These are phyloP conservation scores for Sclerotinia nivalis DNA, from an alignment of 2,329 filamentous ascomycete species.

Conservation along the genomic window DNA sequence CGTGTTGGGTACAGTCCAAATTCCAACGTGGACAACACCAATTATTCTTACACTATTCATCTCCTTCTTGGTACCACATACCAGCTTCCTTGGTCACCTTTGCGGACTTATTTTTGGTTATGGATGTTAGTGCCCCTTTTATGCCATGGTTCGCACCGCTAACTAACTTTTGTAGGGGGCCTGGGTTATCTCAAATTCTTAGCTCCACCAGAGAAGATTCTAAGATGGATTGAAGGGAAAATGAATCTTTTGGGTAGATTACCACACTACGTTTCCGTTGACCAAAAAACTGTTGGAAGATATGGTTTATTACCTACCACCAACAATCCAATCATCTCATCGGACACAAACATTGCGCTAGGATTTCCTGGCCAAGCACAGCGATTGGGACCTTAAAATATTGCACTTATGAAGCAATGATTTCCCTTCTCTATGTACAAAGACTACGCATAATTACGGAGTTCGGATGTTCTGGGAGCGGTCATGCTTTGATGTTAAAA, in stretches of 20 bases:
- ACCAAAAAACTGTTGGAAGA: constrained; percentile 92
- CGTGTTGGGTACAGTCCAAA: constrained; percentile 60
- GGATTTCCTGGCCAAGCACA: constrained; percentile 63
- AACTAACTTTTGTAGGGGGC: constrained; percentile 58
- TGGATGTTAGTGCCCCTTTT: constrained; percentile 60
- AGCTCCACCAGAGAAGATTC: constrained; percentile 81
- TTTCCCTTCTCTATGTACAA: constrained; percentile 14
- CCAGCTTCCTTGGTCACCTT: constrained; percentile 83
- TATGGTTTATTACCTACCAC: constrained; percentile 81
- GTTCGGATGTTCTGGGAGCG: constrained; percentile 18
- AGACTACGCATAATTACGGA: constrained; percentile 20
- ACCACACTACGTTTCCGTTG: constrained; percentile 90
- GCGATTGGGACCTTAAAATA: constrained; percentile 64
- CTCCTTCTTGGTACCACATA: constrained; percentile 74
- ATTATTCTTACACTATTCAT: constrained; percentile 74
- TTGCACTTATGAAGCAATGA: neutral
- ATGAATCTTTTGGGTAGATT: constrained; percentile 80
- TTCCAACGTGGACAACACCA: constrained; percentile 91
- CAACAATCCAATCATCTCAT: constrained; percentile 42
- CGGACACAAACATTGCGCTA: constrained; percentile 48
- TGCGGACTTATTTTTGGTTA: constrained; percentile 85
- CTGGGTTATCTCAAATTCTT: constrained; percentile 87
- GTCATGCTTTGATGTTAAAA: constrained; percentile 7
- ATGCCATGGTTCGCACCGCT: neutral
- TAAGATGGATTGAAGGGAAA: constrained; percentile 87